Percentiles rank a stretch among this genome's conserved stretches.
Evolutionary conservation across 2,329 filamentous ascomycete genomes (phyloP).

Genomic region (Sclerotinia subarctica): DNA sequence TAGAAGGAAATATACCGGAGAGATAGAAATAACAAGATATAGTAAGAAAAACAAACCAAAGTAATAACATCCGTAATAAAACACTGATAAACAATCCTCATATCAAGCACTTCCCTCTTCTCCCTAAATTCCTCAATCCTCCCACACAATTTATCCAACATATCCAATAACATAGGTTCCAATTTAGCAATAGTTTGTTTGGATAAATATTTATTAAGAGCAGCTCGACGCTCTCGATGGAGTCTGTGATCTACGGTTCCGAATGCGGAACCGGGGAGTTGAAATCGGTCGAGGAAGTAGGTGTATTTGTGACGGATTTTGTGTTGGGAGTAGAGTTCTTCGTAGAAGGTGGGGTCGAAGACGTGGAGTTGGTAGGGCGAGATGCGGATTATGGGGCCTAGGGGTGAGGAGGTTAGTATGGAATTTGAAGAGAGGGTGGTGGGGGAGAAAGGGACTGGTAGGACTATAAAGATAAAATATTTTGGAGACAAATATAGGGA

Average conservation of each 20-base stretch:
- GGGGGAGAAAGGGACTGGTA: background rate
- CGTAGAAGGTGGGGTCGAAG: slow-evolving; percentile 28
- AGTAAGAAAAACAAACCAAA: slow-evolving; percentile 5
- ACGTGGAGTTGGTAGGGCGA: slow-evolving; percentile 26
- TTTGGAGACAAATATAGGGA: too few relatives aligned
- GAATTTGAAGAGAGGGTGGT: background rate
- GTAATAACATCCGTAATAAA: slow-evolving; percentile 36
- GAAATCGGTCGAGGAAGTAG: slow-evolving; percentile 22
- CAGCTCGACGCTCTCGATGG: slow-evolving; percentile 29
- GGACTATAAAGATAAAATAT: background rate
- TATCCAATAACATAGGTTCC: slow-evolving; percentile 27
- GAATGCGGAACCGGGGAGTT: slow-evolving; percentile 21
- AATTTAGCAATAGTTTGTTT: slow-evolving; percentile 25
- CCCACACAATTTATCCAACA: slow-evolving; percentile 27
- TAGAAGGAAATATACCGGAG: too few relatives aligned
- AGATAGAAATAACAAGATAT: too few relatives aligned
- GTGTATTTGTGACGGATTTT: slow-evolving; percentile 23
- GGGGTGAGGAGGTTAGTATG: background rate
- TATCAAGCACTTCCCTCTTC: slow-evolving; percentile 21
- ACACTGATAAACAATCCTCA: slow-evolving; percentile 27
- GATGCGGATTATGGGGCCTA: slow-evolving; percentile 29
- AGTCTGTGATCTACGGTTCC: slow-evolving; percentile 29
- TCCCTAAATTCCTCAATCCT: slow-evolving; percentile 27
- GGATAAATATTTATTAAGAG: slow-evolving; percentile 32
- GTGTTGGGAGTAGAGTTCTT: slow-evolving; percentile 27